phyloP scores from a whole-genome alignment of 768 basidiomycete genomes.

The Cytidiella melzeri region DNA sequence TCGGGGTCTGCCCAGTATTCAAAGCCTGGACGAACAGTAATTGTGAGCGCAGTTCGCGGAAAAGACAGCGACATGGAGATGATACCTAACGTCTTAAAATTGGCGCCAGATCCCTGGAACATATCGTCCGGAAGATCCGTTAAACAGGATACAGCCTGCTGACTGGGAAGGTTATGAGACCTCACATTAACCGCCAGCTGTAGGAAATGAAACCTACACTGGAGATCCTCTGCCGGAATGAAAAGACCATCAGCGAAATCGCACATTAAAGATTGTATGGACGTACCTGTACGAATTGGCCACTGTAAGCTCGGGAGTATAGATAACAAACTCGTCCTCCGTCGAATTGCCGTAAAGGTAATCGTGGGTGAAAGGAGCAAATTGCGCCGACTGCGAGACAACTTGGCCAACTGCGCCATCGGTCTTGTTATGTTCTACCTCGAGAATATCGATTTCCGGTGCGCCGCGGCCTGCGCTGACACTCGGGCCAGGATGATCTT shows the following conservation, averaged over 20 bases:
- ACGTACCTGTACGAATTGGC: constrained; percentile 32
- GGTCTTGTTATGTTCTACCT: constrained; percentile 63
- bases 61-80: too few species aligned
- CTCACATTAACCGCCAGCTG: too few species aligned
- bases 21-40: constrained; percentile 40
- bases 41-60: too few species aligned
- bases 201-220: constrained; percentile 33
- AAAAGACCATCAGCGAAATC: constrained; percentile 2
- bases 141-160: constrained; percentile 44
- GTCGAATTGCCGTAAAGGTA: constrained; percentile 36
- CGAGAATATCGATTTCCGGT: constrained; percentile 80
- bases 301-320: constrained; percentile 29
- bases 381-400: constrained; percentile 72
- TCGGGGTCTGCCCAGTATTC: constrained; percentile 68
- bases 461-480: constrained; percentile 54
- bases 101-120: constrained; percentile 51
- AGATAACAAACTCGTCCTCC: constrained; percentile 27
- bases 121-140: constrained; percentile 45
- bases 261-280: not conserved
- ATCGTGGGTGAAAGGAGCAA: constrained; percentile 52
- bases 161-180: constrained; percentile 19
- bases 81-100: constrained; percentile 44
- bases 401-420: constrained; percentile 36
- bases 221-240: constrained; percentile 38
- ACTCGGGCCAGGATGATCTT: constrained; percentile 73